phyloP scores from a whole-genome alignment of 2,329 filamentous ascomycete genomes.

The Colletotrichum sp. region DNA sequence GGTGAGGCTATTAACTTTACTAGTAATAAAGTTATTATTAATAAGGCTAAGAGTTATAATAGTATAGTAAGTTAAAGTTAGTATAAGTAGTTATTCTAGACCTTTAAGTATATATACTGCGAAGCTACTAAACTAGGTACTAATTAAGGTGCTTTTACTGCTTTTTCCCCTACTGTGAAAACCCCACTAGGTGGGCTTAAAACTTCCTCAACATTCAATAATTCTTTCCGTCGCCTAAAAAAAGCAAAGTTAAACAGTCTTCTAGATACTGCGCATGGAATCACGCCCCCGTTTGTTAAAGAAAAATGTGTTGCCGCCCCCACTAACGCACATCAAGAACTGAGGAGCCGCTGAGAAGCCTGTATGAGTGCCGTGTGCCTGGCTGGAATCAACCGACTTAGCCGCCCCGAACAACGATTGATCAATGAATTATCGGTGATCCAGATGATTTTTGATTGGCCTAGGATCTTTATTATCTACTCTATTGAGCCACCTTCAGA shows the following conservation, averaged over 20 bases:
- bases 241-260: not conserved
- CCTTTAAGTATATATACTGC: not conserved
- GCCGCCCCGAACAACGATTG: not conserved
- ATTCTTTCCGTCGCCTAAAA: not conserved
- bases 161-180: too few relatives aligned
- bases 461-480: accelerated
- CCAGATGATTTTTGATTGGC: accelerated
- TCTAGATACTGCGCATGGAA: not conserved
- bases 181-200: too few relatives aligned
- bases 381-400: not conserved
- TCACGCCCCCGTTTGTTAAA: not conserved
- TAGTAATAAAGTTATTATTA: not conserved
- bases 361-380: not conserved
- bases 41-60: not conserved
- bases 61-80: not conserved
- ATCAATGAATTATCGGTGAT: not conserved
- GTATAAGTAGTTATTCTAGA: not conserved
- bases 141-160: not conserved
- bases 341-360: not conserved
- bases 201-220: too few relatives aligned
- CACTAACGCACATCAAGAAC: not conserved
- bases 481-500: not conserved
- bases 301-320: not conserved
- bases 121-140: not conserved
- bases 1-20: not conserved